Conservation (phyloP, 139 green algal species). For the Parachlorella kessleri region DNA sequence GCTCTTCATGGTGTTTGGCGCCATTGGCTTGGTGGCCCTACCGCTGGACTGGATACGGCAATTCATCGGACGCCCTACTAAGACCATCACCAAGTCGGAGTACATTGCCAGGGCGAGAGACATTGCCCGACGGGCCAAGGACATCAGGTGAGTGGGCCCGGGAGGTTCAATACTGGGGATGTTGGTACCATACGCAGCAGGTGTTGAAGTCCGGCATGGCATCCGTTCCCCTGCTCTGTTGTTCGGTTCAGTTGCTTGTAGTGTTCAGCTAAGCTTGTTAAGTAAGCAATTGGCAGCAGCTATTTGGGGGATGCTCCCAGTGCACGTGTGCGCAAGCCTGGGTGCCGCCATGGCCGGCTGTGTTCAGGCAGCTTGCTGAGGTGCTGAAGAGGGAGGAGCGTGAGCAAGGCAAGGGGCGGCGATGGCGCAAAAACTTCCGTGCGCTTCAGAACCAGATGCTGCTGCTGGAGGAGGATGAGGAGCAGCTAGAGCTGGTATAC, state of each 20-base stretch:
- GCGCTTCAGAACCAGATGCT: slow-evolving; percentile 80
- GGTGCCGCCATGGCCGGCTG: no score
- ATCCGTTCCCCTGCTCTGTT: no score
- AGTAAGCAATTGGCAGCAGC: no score
- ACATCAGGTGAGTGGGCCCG: no score
- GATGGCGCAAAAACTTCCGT: slow-evolving; percentile 77
- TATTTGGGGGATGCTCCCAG: no score
- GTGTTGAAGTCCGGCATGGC: no score
- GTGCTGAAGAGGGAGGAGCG: slow-evolving; percentile 75
- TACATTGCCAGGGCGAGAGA: slow-evolving; percentile 84
- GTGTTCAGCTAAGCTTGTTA: no score
- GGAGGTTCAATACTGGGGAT: no score
- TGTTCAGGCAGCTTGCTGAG: slow-evolving; percentile 45
- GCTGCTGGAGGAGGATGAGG: slow-evolving; percentile 90
- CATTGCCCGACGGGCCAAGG: slow-evolving; percentile 73
- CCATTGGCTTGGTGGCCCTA: slow-evolving; percentile 85
- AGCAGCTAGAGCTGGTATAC: slow-evolving; percentile 82
- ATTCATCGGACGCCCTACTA: slow-evolving; percentile 76
- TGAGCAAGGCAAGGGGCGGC: slow-evolving; percentile 50
- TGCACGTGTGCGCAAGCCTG: no score
- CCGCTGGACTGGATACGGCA: slow-evolving; percentile 86
- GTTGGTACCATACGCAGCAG: no score
- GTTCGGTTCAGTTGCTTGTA: no score
- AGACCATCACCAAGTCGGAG: slow-evolving; percentile 82
- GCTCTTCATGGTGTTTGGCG: slow-evolving; percentile 95